These are phyloP conservation scores for Talaromyces sp. DNA, from an alignment of 2,329 filamentous ascomycete species.

Conservation along the genomic window DNA sequence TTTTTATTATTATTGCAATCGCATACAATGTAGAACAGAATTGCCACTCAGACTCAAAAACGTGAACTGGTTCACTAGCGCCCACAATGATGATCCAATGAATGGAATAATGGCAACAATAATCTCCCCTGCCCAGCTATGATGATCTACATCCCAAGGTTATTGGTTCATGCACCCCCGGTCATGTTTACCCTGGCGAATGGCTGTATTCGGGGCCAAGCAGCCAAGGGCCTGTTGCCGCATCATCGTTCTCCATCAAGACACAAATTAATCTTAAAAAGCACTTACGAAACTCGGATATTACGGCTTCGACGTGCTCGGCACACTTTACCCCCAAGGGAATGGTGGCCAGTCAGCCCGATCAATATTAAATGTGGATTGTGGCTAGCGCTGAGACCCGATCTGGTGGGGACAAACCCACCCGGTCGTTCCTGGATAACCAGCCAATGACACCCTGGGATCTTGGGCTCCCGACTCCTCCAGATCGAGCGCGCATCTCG, in stretches of 20 bases:
- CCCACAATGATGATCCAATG: not conserved
- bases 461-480: conserved; percentile 4
- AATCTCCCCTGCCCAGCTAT: not conserved
- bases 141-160: not conserved
- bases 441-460: conserved; percentile 14
- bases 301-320: conserved; percentile 1
- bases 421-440: not conserved
- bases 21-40: not conserved
- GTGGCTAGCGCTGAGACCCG: conserved; percentile 14
- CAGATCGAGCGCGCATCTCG: not conserved
- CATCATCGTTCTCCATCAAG: not conserved
- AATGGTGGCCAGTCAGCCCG: conserved; percentile 1
- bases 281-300: not conserved
- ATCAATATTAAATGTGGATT: conserved; percentile 11
- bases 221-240: not conserved
- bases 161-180: not conserved
- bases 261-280: not conserved
- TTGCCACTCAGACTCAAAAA: conserved; percentile 12
- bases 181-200: not conserved
- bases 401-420: conserved; percentile 18
- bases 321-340: conserved; percentile 1
- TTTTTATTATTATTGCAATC: too few species aligned
- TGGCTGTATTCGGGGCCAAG: not conserved
- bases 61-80: not conserved
- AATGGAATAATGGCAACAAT: not conserved